A percentile compares a stretch with the other conserved stretches of the same genome.
These are phyloP conservation scores for Sphagnurus paluster DNA, from an alignment of 1,284 basidiomycete species.

Conservation along the genomic window DNA sequence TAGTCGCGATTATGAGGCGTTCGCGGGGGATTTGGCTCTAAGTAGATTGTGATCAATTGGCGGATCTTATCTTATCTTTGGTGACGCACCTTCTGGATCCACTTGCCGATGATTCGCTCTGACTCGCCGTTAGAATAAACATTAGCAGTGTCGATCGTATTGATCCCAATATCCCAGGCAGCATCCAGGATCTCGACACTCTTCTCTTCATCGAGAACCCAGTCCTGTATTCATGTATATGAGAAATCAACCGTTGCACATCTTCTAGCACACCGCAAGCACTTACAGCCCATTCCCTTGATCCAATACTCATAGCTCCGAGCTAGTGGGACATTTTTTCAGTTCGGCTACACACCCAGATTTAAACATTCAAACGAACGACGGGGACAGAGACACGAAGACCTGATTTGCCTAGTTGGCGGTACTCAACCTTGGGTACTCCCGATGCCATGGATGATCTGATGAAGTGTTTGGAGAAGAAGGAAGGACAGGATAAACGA, in stretches of 20 bases:
- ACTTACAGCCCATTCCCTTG: too few species aligned
- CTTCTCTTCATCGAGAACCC: too few species aligned
- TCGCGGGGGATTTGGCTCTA: conserved; percentile 4
- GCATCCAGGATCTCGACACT: background rate
- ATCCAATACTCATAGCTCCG: too few species aligned
- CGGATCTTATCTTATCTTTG: too few species aligned
- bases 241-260: too few species aligned
- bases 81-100: conserved; percentile 1
- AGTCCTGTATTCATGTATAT: too few species aligned
- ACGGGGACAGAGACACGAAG: conserved; percentile 6
- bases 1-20: background rate
- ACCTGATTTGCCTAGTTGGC: conserved; percentile 1
- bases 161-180: conserved; percentile 6
- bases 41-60: background rate
- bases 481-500: too few species aligned
- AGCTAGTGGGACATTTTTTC: too few species aligned
- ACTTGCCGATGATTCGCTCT: conserved; percentile 6
- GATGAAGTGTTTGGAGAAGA: too few species aligned
- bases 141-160: conserved; percentile 5
- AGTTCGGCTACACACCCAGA: background rate
- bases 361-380: background rate
- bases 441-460: too few species aligned
- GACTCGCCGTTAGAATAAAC: conserved; percentile 6
- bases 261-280: too few species aligned
- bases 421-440: conserved; percentile 1